Conservation (phyloP, 2,329 filamentous ascomycete species). For the Colletotrichum scovillei region DNA sequence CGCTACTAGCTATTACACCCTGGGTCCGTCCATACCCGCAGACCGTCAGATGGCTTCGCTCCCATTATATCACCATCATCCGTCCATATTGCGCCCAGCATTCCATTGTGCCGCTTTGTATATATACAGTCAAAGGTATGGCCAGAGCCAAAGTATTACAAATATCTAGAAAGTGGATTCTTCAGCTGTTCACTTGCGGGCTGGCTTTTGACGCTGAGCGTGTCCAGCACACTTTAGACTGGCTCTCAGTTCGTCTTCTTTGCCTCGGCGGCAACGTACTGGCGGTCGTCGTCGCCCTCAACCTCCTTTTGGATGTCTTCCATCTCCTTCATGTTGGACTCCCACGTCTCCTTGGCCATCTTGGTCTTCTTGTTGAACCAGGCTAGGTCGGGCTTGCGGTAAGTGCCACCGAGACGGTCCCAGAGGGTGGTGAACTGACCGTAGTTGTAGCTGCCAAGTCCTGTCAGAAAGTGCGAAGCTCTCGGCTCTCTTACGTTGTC, state of each 20-base stretch:
- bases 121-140: conserved; percentile 15
- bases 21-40: neutral
- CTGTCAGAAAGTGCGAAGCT: neutral
- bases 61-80: conserved; percentile 1
- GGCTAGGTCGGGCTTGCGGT: conserved; percentile 78
- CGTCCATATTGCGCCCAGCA: neutral
- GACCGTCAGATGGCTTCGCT: neutral
- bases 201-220: neutral
- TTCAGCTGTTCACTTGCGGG: neutral
- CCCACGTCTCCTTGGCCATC: conserved; percentile 76
- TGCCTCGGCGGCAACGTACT: conserved; percentile 35
- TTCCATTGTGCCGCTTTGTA: neutral
- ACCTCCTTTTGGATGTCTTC: conserved; percentile 69
- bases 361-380: conserved; percentile 78
- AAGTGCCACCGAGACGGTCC: conserved; percentile 79
- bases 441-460: conserved; percentile 76
- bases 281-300: conserved; percentile 39
- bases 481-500: neutral
- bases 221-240: neutral
- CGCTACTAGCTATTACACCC: neutral
- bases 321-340: conserved; percentile 69
- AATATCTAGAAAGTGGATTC: neutral
- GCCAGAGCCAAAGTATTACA: conserved; percentile 18
- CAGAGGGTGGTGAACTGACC: conserved; percentile 82
- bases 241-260: conserved; percentile 38